Evolutionary conservation across 2,329 filamentous ascomycete species (phyloP), one percentile per base, ranked within the genome.

Genomic region (Raffaelea albimanens): DNA sequence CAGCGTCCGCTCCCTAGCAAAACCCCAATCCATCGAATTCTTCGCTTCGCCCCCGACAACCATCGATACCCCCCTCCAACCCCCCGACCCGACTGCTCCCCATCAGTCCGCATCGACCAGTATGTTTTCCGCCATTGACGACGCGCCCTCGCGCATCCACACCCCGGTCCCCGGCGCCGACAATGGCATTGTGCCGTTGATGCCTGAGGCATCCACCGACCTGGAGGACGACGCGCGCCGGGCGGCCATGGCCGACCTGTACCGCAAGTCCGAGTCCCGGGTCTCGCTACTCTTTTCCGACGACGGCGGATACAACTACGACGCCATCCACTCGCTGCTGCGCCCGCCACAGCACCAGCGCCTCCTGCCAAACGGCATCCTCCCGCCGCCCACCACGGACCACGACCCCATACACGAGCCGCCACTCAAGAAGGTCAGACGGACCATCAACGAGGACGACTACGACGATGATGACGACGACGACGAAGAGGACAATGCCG

Each of bases 381-480:
- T 69, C 58, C 69, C 67, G 58, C 81, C 69, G 48, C 69, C 73
- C 53, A 66, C 78, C 52, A 78, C 74, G 64, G 75, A 82, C 65
- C 70, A 84, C 60, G 65, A 71, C 53, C 71, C 75, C 41, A 69
- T 76, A 56, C 70, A 70, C 55, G 76, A 83, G 59, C 76, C 79
- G 46, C 78, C 81, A 34, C 68, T 75, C 49, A 95, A 93, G 68
- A 85, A 86, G 66, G 75, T 80, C 42, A 85, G 84, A 63, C 77
- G 87, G 58, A 73, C 80, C 61, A 89, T 91, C 73, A 81, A 89
- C 57, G 87, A 91, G 62, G 85, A 89, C 58, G 84, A 91, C 66
- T 90, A 91, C 60, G 86, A 85, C 55, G 86, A 91, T 58, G 89
- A 95, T 49, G 85, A 91, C 39, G 85, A 87, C 16, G 78, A 84